Percentiles rank a stretch among this genome's conserved stretches.
Conservation (phyloP, 805 yeast genomes). For the Nakazawaea laoshanensis region DNA sequence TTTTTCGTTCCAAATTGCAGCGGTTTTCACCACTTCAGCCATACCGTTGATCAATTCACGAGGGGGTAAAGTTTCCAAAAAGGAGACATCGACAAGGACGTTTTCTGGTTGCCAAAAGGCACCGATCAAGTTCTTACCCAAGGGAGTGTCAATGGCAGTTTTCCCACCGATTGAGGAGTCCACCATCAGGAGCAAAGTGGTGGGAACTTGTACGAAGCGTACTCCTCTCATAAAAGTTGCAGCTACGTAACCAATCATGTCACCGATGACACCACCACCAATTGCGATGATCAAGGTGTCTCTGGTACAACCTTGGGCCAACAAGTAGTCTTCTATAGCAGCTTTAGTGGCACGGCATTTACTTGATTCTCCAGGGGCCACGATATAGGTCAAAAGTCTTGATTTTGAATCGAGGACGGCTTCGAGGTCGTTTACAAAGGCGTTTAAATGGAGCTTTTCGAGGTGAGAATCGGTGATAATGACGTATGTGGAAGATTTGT, state of each 20-base stretch:
- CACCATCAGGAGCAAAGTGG: conserved; percentile 92
- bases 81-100: conserved; percentile 80
- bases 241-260: conserved; percentile 98
- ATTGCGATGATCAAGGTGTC: conserved; percentile 91
- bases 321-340: conserved; percentile 81
- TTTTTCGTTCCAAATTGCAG: conserved; percentile 91
- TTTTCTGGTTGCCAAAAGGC: conserved; percentile 95
- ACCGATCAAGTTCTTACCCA: conserved; percentile 93
- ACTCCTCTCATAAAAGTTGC: conserved; percentile 99
- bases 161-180: conserved; percentile 98
- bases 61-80: conserved; percentile 80
- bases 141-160: conserved; percentile 94
- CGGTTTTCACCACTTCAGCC: conserved; percentile 97
- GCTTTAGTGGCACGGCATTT: conserved; percentile 88
- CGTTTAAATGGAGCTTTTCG: conserved; percentile 50
- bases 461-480: conserved; percentile 82
- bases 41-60: conserved; percentile 96
- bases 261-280: conserved; percentile 99
- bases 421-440: conserved; percentile 35
- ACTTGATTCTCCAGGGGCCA: conserved; percentile 90
- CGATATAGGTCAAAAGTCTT: conserved; percentile 64
- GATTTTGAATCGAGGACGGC: conserved; percentile 28
- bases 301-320: conserved; percentile 82
- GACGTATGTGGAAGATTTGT: conserved; percentile 85
- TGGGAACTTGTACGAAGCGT: conserved; percentile 87